Evolutionary conservation across 2,329 filamentous ascomycete genomes (phyloP).

Genomic region (Aspergillus phoenicis): DNA sequence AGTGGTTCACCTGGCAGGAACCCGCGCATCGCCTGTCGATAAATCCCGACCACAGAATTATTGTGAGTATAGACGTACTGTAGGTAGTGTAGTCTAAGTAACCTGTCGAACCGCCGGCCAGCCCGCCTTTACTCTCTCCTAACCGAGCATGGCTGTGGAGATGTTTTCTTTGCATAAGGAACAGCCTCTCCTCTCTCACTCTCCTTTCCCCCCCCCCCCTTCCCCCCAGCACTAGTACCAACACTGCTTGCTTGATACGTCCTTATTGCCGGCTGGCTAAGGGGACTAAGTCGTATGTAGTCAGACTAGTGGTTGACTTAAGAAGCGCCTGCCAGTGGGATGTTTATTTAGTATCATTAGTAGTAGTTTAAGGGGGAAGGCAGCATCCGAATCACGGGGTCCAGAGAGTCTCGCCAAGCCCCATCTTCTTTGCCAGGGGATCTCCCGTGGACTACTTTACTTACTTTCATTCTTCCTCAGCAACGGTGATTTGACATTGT

Average conservation of each 20-base stretch:
- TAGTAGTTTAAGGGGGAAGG: conserved; percentile 1
- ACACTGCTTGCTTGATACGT: background rate
- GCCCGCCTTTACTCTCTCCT: background rate
- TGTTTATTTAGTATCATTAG: background rate
- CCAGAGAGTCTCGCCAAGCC: conserved; percentile 10
- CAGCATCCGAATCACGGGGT: conserved; percentile 1
- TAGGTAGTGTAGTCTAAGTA: background rate
- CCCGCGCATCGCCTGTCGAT: too few species aligned
- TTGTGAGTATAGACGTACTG: background rate
- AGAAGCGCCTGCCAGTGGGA: background rate
- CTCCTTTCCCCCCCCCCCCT: too few species aligned
- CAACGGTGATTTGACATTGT: background rate
- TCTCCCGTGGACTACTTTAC: background rate
- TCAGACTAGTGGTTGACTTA: background rate
- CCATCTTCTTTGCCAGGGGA: background rate
- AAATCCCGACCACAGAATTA: background rate
- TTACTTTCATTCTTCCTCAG: background rate
- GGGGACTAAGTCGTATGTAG: background rate
- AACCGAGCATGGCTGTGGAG: background rate
- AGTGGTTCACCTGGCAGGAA: background rate
- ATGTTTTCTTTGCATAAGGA: too few species aligned
- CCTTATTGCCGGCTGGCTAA: background rate
- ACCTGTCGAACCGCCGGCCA: background rate
- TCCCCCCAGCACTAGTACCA: background rate
- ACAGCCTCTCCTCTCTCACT: too few species aligned